Conservation (phyloP, 306 rosid species). For the Cicer pinnatifidum region DNA sequence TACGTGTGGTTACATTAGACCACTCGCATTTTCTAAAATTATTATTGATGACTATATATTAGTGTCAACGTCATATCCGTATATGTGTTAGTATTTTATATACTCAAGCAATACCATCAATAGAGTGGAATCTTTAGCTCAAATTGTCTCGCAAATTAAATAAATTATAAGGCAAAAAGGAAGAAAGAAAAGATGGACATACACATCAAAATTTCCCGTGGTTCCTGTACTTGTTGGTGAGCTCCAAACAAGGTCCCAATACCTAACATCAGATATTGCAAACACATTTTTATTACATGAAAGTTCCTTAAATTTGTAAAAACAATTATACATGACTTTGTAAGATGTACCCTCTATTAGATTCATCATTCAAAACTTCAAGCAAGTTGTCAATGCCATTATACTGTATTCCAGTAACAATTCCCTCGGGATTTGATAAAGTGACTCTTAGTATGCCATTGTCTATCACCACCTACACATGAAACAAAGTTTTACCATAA, state of each 20-base stretch:
- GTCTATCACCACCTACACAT: constrained; percentile 79
- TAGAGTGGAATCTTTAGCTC: constrained; percentile 7
- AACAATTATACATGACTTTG: neutral
- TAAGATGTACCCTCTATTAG: constrained; percentile 55
- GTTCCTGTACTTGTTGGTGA: constrained; percentile 54
- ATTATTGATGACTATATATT: neutral
- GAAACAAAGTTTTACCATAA: neutral
- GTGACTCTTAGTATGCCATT: constrained; percentile 85
- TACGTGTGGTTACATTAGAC: neutral
- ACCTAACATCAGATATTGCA: constrained; percentile 51
- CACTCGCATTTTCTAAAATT: neutral
- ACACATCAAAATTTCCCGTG: constrained; percentile 77
- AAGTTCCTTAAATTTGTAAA: constrained; percentile 7
- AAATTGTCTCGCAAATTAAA: constrained; percentile 22
- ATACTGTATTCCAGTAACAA: constrained; percentile 77
- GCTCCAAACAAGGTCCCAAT: constrained; percentile 96
- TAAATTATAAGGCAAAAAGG: neutral
- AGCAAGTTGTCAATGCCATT: constrained; percentile 78
- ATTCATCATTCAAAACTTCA: constrained; percentile 78
- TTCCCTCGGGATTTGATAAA: constrained; percentile 83
- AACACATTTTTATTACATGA: neutral
- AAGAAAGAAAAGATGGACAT: constrained; percentile 39
- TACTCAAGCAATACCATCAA: neutral
- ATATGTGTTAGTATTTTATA: neutral
- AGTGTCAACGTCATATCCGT: neutral